Conservation (phyloP, 768 basidiomycete species). For the Trametopsis cervina region DNA sequence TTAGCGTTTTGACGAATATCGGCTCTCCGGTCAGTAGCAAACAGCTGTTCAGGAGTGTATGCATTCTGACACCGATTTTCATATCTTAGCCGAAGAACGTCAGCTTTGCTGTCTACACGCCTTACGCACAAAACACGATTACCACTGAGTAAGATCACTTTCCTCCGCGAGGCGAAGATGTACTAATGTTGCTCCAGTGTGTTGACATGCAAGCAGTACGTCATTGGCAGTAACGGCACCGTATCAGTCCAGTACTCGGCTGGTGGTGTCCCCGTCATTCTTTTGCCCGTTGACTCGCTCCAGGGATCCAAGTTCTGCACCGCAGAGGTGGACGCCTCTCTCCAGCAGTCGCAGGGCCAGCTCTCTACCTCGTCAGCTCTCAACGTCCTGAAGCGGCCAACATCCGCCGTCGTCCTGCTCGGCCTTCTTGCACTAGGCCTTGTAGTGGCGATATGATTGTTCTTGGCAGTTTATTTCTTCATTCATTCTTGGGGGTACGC, state of each 20-base stretch:
- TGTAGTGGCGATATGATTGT: constrained; percentile 2
- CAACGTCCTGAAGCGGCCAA: constrained; percentile 1
- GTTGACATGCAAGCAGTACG: constrained; percentile 59
- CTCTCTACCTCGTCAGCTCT: constrained; percentile 6
- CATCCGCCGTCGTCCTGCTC: constrained; percentile 5
- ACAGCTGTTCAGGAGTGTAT: neutral
- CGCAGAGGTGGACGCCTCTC: constrained; percentile 2
- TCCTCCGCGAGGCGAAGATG: neutral
- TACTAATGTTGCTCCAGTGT: constrained; percentile 33
- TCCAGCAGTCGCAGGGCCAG: constrained; percentile 7
- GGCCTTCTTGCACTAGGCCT: constrained; percentile 7
- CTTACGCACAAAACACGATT: constrained; percentile 40
- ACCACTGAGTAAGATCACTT: constrained; percentile 45
- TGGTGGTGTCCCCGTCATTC: constrained; percentile 55
- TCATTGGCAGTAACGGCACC: constrained; percentile 58
- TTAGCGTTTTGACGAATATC: constrained; percentile 62
- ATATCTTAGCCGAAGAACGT: constrained; percentile 36
- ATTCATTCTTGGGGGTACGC: neutral
- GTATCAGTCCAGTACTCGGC: constrained; percentile 54
- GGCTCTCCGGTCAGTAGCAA: constrained; percentile 61
- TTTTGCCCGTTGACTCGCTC: constrained; percentile 36
- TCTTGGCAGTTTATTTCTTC: constrained; percentile 2
- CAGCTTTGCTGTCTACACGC: constrained; percentile 52
- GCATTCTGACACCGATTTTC: neutral
- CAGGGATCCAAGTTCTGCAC: constrained; percentile 34